Base-by-base conservation (phyloP, 495 filamentous ascomycete species). In the Cladorrhinum samala region DNA sequence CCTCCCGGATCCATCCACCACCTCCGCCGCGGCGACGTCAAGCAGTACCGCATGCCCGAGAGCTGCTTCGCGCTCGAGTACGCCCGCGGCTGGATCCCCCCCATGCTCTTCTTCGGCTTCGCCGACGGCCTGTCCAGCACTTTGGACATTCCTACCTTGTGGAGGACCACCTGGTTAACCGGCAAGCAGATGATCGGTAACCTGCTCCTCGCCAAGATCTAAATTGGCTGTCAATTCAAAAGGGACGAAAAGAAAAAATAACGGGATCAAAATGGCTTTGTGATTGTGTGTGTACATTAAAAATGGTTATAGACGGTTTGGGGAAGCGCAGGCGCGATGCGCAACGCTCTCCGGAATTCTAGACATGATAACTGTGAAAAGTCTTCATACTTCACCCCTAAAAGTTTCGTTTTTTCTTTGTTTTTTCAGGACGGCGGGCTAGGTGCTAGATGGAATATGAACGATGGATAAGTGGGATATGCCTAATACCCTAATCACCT, bases 31-130 rank as follows among this genome's bases (percentile, higher is more conserved):
- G 88, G 88, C 54, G 69, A 77, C 52, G 86, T 85, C 54, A 90
- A 90, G 79, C 89, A 94, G 79, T 93, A 93, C 74, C 83, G 80
- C 77, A 88, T 89, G 83, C 80, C 84, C 52, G 77, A 77, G 41
- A 77, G 77, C 41, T 94, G 89, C 78, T 91, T 89, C 65, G 89
- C 89, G 39, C 80, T 94, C 48, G 89, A 93, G 76, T 89, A 91
- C 72, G 89, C 88, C 20, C 82, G 87, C 60, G 89, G 89, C 60
- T 93, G 87, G 87, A 91, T 94, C 68, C 89, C 89, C 48, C 85
- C 84, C 54, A 93, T 94, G 89, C 73, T 94, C 23, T 83, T 84
- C 69, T 93, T 94, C 70, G 89, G 89, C 16, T 91, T 83, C 64
- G 85, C 88, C 57, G 89, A 93, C 74, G 82, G 78, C 52, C 76